These are phyloP conservation scores for Alternaria sp. DNA, from an alignment of 2,329 filamentous ascomycete genomes.

Conservation along the genomic window DNA sequence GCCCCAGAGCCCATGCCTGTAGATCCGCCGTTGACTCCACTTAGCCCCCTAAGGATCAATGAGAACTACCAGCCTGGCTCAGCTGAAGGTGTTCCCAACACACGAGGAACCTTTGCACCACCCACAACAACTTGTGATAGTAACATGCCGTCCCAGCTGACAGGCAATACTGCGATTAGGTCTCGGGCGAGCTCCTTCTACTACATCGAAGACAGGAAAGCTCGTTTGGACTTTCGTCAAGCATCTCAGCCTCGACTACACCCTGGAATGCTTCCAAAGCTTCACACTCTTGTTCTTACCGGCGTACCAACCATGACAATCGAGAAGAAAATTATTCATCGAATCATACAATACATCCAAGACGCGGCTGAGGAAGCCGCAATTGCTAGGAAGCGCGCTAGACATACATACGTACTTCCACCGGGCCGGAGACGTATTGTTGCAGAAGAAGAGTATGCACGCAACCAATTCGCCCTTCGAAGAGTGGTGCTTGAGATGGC, in stretches of 20 bases:
- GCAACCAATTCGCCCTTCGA: conserved; percentile 63
- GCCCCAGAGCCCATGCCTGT: conserved; percentile 56
- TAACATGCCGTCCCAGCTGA: conserved; percentile 1
- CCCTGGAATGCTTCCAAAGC: conserved; percentile 63
- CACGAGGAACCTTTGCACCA: conserved; percentile 24
- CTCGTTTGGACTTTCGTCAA: conserved; percentile 43
- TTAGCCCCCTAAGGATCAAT: conserved; percentile 22
- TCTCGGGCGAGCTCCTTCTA: conserved; percentile 35
- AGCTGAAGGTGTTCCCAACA: not conserved
- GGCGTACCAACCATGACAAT: conserved; percentile 61
- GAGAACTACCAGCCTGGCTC: conserved; percentile 11
- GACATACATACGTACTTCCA: conserved; percentile 66
- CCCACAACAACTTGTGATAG: conserved; percentile 9
- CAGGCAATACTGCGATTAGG: conserved; percentile 1
- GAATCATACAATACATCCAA: conserved; percentile 63
- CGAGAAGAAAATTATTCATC: conserved; percentile 48
- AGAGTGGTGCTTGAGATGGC: conserved; percentile 64
- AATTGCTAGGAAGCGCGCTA: conserved; percentile 62
- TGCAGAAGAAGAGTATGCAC: conserved; percentile 59
- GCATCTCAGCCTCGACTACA: conserved; percentile 54
- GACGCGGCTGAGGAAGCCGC: conserved; percentile 64
- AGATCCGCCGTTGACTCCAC: conserved; percentile 22
- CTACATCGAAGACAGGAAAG: conserved; percentile 41
- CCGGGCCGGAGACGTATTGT: conserved; percentile 61
- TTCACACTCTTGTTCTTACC: conserved; percentile 65